These are phyloP conservation scores for Apophysomyces trapeziformis DNA, from an alignment of 371 early-diverging fungal species.

Conservation along the genomic window DNA sequence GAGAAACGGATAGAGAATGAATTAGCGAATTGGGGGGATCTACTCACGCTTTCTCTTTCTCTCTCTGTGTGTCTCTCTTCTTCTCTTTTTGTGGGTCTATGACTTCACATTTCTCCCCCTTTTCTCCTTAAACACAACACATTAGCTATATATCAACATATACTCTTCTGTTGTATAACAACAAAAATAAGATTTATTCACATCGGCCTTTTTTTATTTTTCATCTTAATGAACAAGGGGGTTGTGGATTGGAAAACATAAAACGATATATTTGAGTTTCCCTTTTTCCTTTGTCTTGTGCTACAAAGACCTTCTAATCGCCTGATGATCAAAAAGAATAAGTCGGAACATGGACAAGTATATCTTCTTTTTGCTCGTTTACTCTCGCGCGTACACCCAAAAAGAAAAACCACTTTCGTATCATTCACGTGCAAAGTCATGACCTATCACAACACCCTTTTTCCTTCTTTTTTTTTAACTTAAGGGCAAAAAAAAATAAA, in stretches of 20 bases:
- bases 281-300: too few relatives aligned
- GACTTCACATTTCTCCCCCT: conserved; percentile 4
- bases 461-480: too few relatives aligned
- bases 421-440: conserved; percentile 2
- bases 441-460: neutral
- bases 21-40: neutral
- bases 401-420: neutral
- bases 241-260: neutral
- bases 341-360: neutral
- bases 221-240: conserved; percentile 6
- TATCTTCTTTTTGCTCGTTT: neutral
- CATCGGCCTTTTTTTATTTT: neutral
- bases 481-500: too few relatives aligned
- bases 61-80: too few relatives aligned
- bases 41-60: too few relatives aligned
- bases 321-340: conserved; percentile 7
- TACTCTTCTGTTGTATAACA: neutral
- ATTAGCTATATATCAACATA: neutral
- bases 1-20: neutral
- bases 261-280: too few relatives aligned
- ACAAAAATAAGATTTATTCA: neutral
- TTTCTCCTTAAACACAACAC: conserved; percentile 3
- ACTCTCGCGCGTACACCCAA: neutral
- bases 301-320: conserved; percentile 3
- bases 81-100: neutral